Base-by-base conservation (phyloP, 495 filamentous ascomycete species). In the Baudoinia panamericana region DNA sequence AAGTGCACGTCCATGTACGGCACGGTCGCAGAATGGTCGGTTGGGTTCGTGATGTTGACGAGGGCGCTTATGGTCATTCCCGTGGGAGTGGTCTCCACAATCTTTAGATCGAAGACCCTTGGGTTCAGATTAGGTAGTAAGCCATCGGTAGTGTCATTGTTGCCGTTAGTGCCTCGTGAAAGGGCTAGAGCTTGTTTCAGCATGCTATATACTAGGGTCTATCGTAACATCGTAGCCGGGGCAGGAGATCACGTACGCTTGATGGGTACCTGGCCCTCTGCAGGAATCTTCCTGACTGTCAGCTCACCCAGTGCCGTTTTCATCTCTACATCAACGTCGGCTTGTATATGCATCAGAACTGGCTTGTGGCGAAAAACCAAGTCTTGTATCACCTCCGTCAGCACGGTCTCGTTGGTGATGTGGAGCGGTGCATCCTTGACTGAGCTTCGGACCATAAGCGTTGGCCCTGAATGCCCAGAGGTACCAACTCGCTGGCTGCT, bases 41-140 rank as follows among this genome's bases (percentile, higher is more conserved):
- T 92, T 3, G 90, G 90, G 53, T 97, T 97, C 2, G 81, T 88
- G 44, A 94, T 64, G 55, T 87, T 90, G 41, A 92, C 62, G 16
- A 54, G 62, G 8, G 82, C 78, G 43, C 71, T 63, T 8, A 95
- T 57, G 11, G 70, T 72, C 16, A 94, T 58, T 4, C 76, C 80
- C 12, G 75, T 70, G 28, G 68, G 60, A 3, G 76, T 75, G 0
- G 85, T 92, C 27, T 78, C 66, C 22, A 74, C 52, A 41, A 97
- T 69, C 38, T 69, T 61, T 15, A 97, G 57, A 29, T 68, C 67
- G 23, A 72, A 70, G 32, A 92, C 58, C 36, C 72, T 65, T 10
- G 80, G 81, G 26, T 63, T 62, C 17, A 85, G 56, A 22, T 58
- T 59, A 39, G 64, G n/a, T 5, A 19, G 27, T 9, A 23, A 8